Evolutionary conservation across 345 rosid genomes (phyloP).

Genomic region (Eutrema yunnanense): DNA sequence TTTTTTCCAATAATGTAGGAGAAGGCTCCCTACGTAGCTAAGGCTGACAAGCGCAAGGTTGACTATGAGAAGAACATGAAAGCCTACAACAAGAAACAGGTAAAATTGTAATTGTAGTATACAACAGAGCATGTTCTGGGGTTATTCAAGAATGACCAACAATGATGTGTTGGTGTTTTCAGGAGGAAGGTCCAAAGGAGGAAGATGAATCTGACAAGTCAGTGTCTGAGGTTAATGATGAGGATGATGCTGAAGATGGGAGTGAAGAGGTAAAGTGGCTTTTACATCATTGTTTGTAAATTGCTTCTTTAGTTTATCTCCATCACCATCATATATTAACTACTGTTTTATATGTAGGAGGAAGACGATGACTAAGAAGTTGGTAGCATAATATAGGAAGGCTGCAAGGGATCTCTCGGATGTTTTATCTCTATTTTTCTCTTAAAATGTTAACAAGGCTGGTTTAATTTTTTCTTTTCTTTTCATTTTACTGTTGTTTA

Average conservation of each 20-base stretch:
- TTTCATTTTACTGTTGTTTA: neutral
- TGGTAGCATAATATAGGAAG: conserved; percentile 26
- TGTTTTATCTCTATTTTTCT: neutral
- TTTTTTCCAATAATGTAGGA: conserved; percentile 38
- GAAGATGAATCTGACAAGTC: conserved; percentile 96
- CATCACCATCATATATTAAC: neutral
- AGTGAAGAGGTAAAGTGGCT: conserved; percentile 58
- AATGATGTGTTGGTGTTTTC: neutral
- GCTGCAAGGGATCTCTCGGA: conserved; percentile 19
- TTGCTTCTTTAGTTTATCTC: neutral
- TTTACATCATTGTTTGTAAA: neutral
- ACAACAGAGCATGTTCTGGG: neutral
- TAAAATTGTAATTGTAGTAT: neutral
- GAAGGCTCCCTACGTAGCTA: conserved; percentile 67
- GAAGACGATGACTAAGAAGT: conserved; percentile 77
- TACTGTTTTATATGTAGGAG: conserved; percentile 34
- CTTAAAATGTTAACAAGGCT: conserved; percentile 15
- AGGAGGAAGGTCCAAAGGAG: conserved; percentile 76
- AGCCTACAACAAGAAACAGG: conserved; percentile 81
- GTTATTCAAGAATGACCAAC: neutral
- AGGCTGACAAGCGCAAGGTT: conserved; percentile 80
- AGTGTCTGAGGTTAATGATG: conserved; percentile 83
- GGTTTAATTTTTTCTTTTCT: neutral
- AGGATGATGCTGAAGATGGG: conserved; percentile 74
- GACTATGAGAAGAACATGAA: conserved; percentile 95